phyloP scores from a whole-genome alignment of 306 rosid genomes.

The Albizia julibrissin region DNA sequence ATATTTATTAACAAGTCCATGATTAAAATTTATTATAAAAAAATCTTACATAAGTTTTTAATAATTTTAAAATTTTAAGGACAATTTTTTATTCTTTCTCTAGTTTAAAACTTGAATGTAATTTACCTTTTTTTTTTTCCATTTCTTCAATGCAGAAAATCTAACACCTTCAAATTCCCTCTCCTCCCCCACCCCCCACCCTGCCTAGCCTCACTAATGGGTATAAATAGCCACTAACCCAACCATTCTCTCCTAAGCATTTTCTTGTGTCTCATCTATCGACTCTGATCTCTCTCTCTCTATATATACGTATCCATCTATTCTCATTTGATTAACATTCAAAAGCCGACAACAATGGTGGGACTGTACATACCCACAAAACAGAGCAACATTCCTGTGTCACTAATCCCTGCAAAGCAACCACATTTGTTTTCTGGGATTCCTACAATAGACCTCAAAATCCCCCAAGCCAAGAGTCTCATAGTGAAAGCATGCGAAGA shows the following conservation, averaged over 20 bases:
- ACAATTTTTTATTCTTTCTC: too few relatives aligned
- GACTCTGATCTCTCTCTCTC: neutral
- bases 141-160: too few relatives aligned
- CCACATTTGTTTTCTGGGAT: conserved; percentile 49
- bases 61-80: too few relatives aligned
- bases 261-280: neutral
- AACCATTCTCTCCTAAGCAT: neutral
- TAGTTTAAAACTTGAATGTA: too few relatives aligned
- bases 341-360: conserved; percentile 44
- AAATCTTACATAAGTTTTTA: too few relatives aligned
- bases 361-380: conserved; percentile 43
- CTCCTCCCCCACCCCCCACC: neutral
- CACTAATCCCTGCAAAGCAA: conserved; percentile 31
- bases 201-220: neutral
- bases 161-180: neutral
- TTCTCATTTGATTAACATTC: neutral
- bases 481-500: conserved; percentile 84
- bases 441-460: conserved; percentile 72
- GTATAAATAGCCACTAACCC: neutral
- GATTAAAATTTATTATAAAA: too few relatives aligned
- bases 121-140: too few relatives aligned
- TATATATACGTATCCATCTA: too few relatives aligned
- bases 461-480: conserved; percentile 60
- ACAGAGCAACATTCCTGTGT: conserved; percentile 44
- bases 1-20: too few relatives aligned